phyloP scores from a whole-genome alignment of 371 early-diverging fungal genomes.

The Lichtheimia ornata region DNA sequence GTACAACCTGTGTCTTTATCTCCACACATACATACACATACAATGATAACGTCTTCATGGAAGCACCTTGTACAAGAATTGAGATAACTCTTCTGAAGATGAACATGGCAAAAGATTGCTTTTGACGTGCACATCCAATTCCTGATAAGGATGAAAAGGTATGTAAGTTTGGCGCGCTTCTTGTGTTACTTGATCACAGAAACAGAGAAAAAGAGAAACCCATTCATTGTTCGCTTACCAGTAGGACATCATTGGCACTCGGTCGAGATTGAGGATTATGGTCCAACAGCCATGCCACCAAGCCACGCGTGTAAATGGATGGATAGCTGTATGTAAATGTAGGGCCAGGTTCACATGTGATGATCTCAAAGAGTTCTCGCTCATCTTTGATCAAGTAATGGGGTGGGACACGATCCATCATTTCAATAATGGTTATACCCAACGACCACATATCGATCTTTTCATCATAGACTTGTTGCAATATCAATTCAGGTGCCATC shows the following conservation, averaged over 20 bases:
- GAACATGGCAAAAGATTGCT: slow-evolving; percentile 38
- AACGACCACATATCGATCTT: slow-evolving; percentile 98
- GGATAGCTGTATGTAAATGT: slow-evolving; percentile 55
- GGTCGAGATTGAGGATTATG: slow-evolving; percentile 41
- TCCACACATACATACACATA: no score
- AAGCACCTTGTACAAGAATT: no score
- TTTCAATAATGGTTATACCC: slow-evolving; percentile 78
- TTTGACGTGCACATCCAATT: slow-evolving; percentile 40
- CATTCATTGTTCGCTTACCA: slow-evolving; percentile 21
- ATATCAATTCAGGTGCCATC: slow-evolving; percentile 94
- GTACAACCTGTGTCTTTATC: no score
- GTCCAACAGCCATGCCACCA: slow-evolving; percentile 52
- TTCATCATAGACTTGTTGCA: slow-evolving; percentile 81
- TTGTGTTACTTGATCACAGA: background rate
- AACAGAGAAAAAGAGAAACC: background rate
- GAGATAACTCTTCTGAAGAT: slow-evolving; percentile 24
- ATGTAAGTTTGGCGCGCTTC: background rate
- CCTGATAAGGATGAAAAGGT: slow-evolving; percentile 12
- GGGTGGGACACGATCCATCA: slow-evolving; percentile 60
- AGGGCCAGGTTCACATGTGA: slow-evolving; percentile 45
- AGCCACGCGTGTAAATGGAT: slow-evolving; percentile 51
- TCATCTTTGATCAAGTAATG: slow-evolving; percentile 51
- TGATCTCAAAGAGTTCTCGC: slow-evolving; percentile 40
- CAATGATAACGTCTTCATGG: no score
- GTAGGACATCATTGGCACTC: slow-evolving; percentile 40